Conservation (phyloP, 164 flowering plant species). For the Aristolochia fimbriata region DNA sequence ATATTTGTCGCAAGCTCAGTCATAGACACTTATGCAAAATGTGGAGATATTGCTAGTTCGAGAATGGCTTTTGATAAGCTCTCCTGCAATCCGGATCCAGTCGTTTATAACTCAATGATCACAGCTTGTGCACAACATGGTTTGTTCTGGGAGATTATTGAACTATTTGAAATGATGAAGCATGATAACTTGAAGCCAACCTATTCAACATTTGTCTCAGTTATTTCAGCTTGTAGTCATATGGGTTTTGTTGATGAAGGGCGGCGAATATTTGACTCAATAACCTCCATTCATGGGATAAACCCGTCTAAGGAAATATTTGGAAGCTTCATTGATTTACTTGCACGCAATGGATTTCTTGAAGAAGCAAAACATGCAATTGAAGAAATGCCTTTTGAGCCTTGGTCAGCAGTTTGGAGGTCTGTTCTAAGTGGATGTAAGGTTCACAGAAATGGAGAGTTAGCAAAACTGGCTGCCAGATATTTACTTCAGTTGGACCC, state of each 20-base stretch:
- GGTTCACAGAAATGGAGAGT: constrained; percentile 31
- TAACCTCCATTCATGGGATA: constrained; percentile 22
- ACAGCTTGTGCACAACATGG: constrained; percentile 52
- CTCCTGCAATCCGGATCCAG: constrained; percentile 15
- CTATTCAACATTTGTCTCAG: constrained; percentile 42
- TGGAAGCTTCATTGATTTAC: constrained; percentile 48
- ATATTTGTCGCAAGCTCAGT: constrained; percentile 32
- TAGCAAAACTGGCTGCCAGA: constrained; percentile 34
- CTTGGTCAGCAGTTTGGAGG: constrained; percentile 49
- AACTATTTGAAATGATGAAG: constrained; percentile 31
- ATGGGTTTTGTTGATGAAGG: constrained; percentile 39
- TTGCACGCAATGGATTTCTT: constrained; percentile 41
- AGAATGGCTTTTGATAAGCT: constrained; percentile 21
- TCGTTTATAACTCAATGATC: constrained; percentile 42
- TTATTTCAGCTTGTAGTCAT: constrained; percentile 44
- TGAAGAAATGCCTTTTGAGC: constrained; percentile 40
- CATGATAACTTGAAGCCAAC: constrained; percentile 28
- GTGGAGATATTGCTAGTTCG: constrained; percentile 43
- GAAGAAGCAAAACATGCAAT: constrained; percentile 34
- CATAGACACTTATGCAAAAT: constrained; percentile 52
- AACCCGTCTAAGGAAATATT: constrained; percentile 31
- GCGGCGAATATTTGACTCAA: constrained; percentile 23
- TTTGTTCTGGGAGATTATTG: constrained; percentile 28
- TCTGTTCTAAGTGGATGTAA: constrained; percentile 48
- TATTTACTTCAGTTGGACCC: constrained; percentile 29